Base-by-base conservation (phyloP, 495 filamentous ascomycete genomes). In the Tuber melanosporum region DNA sequence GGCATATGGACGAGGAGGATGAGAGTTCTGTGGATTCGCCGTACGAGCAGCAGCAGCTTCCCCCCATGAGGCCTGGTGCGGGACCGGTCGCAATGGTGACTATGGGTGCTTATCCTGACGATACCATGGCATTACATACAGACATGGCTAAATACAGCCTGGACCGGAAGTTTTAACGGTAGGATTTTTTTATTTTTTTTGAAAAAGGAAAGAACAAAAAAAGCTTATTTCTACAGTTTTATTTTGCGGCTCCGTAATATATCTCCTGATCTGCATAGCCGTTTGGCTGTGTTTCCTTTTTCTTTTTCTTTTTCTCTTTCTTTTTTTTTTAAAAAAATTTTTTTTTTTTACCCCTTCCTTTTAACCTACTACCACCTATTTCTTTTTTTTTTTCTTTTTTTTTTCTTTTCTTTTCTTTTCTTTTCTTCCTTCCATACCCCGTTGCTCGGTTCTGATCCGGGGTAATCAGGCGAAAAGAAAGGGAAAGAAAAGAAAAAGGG, bases 261-360 rank as follows among this genome's bases (percentile, higher is more conserved):
- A 82, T 73, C 77, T 78, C 73, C 47, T 81, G 74, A 78, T 81
- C 73, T 73, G 73, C 75, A 71, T 78, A 81, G 82, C 78, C 80
- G 84, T 86, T 83, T 85, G 82, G 82, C 83, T 82, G 79, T 76
- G 75, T 80, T 82, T 83, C 74, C 77, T 80, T 70, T 81, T 81
- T 77, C 74, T 82, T 82, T 80, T 83, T 47, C 2, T 19, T 80
- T 82, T 83, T 73, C 76, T 79, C 66, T 81, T 80, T 77, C 72
- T 82, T 82, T 78, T 81, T 77, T 82, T 78, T 47, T 75, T 77
- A n/a, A n/a, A n/a, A n/a, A n/a, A n/a, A n/a, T 78, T 72, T 71
- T 74, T 76, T 44, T 74, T 71, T 52, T 75, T 82, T 78, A 79
- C 79, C 80, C 75, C 76, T 76, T 80, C 70, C 46, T 75, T 83